Percentiles rank a stretch among this genome's conserved stretches.
Evolutionary conservation across 345 rosid species (phyloP).

Genomic region (Linum tenue): DNA sequence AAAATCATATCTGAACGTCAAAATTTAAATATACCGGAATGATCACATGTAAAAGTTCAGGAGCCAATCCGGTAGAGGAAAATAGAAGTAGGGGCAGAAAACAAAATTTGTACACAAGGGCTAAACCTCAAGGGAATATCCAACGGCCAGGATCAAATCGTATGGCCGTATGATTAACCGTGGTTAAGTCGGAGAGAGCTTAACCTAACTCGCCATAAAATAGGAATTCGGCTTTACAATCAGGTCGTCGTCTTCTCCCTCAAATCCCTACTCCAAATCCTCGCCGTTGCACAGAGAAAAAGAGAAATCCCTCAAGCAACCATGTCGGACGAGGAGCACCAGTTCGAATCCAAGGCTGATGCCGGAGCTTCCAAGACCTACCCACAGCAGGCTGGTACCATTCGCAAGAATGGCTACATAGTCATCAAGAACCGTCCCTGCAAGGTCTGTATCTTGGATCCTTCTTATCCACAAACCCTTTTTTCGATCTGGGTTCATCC

Average conservation of each 20-base stretch:
- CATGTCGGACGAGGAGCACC: too few species aligned
- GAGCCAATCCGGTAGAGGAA: too few species aligned
- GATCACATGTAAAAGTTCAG: too few species aligned
- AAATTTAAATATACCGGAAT: too few species aligned
- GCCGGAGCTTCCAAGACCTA: background rate
- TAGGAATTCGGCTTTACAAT: background rate
- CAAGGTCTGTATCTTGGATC: background rate
- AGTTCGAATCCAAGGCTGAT: background rate
- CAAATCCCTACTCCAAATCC: background rate
- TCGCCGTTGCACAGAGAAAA: too few species aligned
- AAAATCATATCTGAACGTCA: too few species aligned
- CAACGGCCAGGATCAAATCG: background rate
- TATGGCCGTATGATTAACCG: background rate
- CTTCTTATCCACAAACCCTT: background rate
- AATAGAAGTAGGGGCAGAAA: too few species aligned
- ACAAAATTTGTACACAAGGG: background rate
- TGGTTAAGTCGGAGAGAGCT: background rate
- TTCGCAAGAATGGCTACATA: constrained; percentile 1
- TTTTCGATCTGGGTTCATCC: background rate
- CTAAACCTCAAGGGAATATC: background rate
- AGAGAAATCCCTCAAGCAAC: too few species aligned
- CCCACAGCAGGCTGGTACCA: background rate
- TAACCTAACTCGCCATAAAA: too few species aligned
- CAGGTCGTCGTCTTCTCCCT: background rate
- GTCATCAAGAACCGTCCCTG: constrained; percentile 3